Base-by-base conservation (phyloP, 495 filamentous ascomycete species). In the Letharia columbiana region DNA sequence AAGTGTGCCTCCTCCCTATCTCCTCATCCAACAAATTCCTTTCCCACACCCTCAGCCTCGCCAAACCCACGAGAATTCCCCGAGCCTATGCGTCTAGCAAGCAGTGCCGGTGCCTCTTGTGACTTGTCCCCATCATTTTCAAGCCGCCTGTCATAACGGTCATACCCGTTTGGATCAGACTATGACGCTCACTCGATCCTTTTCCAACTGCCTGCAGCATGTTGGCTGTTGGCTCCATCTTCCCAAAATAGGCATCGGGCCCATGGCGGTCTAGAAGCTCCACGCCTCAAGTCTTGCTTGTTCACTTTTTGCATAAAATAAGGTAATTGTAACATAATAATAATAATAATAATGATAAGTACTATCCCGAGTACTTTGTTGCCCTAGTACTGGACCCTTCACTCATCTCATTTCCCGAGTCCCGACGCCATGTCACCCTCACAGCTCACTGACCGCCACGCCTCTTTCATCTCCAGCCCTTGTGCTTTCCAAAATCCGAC, bases 71-170 rank as follows among this genome's bases (percentile, higher is more conserved):
- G 52, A 56, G 12, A 56, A 56, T 35, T 56, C 15, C 31, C 52
- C 52, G 52, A 56, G 52, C 52, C 4, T 15, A 56, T 56, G 31
- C 52, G 31, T 35, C 52, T 56, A 56, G 28, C 52, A 56, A 56
- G 12, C 49, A 11, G 28, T 33, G 7, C 52, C 52, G 52, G 52
- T 56, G 31, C 52, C 28, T 56, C 2, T 56, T 15, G 3, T 31
- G 2, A 39, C 37, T 39, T 39, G 8, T 39, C 37, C 28, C 52
- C 28, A 0, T 35, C 52, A 7, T 18, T 28, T 28, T 56, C 28
- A 56, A 56, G 52, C 52, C 28, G 52, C 52, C 28, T 56, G 31
- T 56, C 52, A 56, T 31, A 56, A 56, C 52, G 52, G 52, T 56
- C 52, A 35, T 56, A 56, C 52, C 52, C 52, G 52, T 56, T 56